Evolutionary conservation across 2,329 filamentous ascomycete genomes (phyloP).

Genomic region (Colletotrichum scovillei): DNA sequence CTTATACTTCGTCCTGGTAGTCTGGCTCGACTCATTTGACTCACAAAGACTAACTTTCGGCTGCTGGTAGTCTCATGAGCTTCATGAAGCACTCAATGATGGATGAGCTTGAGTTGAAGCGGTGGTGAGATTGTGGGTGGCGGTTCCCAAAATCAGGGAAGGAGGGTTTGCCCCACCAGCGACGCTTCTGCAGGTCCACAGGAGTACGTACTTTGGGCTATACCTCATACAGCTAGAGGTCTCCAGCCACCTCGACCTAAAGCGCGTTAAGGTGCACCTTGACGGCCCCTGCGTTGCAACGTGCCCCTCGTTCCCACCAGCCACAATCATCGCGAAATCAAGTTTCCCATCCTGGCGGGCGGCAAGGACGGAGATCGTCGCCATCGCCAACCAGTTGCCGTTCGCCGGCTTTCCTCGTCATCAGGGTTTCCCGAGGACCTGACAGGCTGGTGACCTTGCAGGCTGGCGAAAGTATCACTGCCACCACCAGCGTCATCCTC

Average conservation of each 20-base stretch:
- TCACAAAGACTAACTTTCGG: too few species aligned
- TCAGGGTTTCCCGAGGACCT: not conserved
- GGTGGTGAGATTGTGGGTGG: not conserved
- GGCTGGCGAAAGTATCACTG: not conserved
- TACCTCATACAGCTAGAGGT: fast-evolving
- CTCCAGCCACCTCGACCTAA: not conserved
- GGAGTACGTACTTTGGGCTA: not conserved
- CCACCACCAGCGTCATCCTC: not conserved
- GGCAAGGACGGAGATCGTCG: not conserved
- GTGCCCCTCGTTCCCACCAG: not conserved
- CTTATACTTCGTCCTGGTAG: too few species aligned
- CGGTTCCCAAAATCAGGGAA: not conserved
- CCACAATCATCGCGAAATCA: constrained; percentile 12
- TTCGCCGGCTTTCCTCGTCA: not conserved
- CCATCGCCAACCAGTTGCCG: not conserved
- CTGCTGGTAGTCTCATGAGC: not conserved
- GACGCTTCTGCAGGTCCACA: not conserved
- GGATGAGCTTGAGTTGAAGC: not conserved
- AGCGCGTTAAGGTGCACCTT: not conserved
- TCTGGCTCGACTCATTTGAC: too few species aligned
- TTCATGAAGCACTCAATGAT: not conserved
- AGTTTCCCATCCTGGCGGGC: constrained; percentile 12
- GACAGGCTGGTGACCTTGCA: not conserved
- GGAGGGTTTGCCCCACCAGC: not conserved
- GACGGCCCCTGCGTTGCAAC: not conserved